Evolutionary conservation across 2,329 filamentous ascomycete species (phyloP), one percentile per base, ranked within the genome.

Genomic region (Fusarium anguioides): DNA sequence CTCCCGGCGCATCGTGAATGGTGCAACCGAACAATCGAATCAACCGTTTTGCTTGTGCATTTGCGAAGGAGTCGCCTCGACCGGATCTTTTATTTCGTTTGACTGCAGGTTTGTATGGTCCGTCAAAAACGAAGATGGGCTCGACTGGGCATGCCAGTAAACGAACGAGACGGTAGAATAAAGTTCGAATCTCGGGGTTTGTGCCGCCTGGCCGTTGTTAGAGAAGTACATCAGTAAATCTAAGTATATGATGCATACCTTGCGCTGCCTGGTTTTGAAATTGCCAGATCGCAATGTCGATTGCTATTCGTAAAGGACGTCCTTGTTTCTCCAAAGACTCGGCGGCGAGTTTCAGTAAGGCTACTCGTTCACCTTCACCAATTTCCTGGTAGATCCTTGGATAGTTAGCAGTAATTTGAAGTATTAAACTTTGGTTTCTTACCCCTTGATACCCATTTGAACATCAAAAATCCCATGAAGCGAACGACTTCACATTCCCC

Each of bases 241-340:
- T 4, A 2, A 12, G 20, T 10, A 14, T 8, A n/a, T 23, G 18
- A 57, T 72, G n/a, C n/a, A 29, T 73, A 86, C 88, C 93, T 81
- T 89, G 89, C 18, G 92, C 92, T 15, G 93, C 90, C 75, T 97
- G 94, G 14, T 90, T 90, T 75, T 99, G 96, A 75, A 97, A 98
- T 41, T 97, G 91, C 96, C 96, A 99, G 75, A 99, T 98, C 4
- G 94, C 93, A 70, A 97, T 91, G 76, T 99, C 96, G 67, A 99
- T 91, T 36, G 96, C 96, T 44, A 99, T 84, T 37, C 94, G 90
- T 37, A 98, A 82, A 1, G 94, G 94, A 3, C 90, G 86, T 23
- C 86, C 85, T 12, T 87, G 88, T 52, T 84, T 79, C 72, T 93
- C 87, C 66, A 96, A 87, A 70, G 92, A 90, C 45, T 94, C 87